These are phyloP conservation scores for Fraxinus ornus DNA, from an alignment of 305 asterid genomes.

Conservation along the genomic window DNA sequence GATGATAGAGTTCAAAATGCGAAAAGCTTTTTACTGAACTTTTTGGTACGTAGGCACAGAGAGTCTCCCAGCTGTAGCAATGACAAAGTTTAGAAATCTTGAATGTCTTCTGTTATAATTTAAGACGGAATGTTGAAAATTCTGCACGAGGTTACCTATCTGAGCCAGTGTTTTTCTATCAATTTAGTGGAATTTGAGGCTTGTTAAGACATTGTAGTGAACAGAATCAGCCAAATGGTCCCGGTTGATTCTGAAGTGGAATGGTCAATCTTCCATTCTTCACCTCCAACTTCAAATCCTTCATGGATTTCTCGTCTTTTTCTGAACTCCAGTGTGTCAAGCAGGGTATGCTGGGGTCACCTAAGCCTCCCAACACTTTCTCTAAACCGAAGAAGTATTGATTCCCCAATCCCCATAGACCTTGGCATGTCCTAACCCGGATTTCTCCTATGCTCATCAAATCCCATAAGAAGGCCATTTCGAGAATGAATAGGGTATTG, in stretches of 20 bases:
- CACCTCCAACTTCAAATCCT: slow-evolving; percentile 78
- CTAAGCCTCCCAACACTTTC: slow-evolving; percentile 67
- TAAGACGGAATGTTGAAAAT: neutral
- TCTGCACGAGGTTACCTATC: slow-evolving; percentile 29
- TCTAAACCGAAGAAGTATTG: slow-evolving; percentile 86
- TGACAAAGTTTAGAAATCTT: neutral
- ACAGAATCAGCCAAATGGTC: slow-evolving; percentile 80
- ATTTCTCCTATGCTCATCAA: slow-evolving; percentile 87
- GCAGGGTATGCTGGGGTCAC: slow-evolving; percentile 74
- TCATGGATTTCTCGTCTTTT: slow-evolving; percentile 80
- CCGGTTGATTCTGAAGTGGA: slow-evolving; percentile 70
- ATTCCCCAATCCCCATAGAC: slow-evolving; percentile 57
- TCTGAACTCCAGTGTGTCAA: slow-evolving; percentile 86
- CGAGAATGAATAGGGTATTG: slow-evolving; percentile 76
- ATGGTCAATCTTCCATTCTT: slow-evolving; percentile 91
- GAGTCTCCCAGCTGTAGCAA: neutral
- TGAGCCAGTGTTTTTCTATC: slow-evolving; percentile 13
- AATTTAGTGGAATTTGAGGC: slow-evolving; percentile 73
- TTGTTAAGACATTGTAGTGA: slow-evolving; percentile 73
- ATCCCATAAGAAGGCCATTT: slow-evolving; percentile 84
- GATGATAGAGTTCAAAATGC: neutral
- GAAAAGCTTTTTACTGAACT: neutral
- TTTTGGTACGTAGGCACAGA: neutral
- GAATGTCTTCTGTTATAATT: neutral
- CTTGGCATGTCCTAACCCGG: slow-evolving; percentile 85